These are phyloP conservation scores for Plectosphaerella plurivora DNA, from an alignment of 2,329 filamentous ascomycete species.

Conservation along the genomic window DNA sequence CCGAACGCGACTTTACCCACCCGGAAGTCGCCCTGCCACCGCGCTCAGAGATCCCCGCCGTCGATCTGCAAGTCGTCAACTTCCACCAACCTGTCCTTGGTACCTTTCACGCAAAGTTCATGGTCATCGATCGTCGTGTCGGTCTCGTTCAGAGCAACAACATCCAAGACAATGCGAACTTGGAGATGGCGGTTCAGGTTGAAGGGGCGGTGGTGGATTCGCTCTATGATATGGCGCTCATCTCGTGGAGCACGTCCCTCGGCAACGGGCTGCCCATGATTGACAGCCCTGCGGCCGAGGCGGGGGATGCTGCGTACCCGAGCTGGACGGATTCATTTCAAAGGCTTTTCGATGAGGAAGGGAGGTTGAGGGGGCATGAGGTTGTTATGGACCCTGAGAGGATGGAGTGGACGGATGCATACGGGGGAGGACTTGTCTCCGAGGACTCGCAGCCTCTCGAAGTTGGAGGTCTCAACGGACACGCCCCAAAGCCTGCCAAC, in stretches of 20 bases:
- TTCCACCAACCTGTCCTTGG: slow-evolving; percentile 66
- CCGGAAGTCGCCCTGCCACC: slow-evolving; percentile 56
- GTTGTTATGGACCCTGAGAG: slow-evolving; percentile 20
- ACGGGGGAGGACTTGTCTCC: background rate
- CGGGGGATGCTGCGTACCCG: slow-evolving; percentile 16
- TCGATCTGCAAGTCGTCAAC: slow-evolving; percentile 70
- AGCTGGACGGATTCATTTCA: slow-evolving; percentile 18
- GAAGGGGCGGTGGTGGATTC: slow-evolving; percentile 75
- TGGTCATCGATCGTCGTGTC: slow-evolving; percentile 69
- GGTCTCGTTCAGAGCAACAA: slow-evolving; percentile 75
- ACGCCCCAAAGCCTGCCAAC: background rate
- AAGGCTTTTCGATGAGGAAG: slow-evolving; percentile 20
- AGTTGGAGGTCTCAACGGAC: background rate
- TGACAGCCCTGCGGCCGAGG: slow-evolving; percentile 38
- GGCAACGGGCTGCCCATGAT: slow-evolving; percentile 55
- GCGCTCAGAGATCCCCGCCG: slow-evolving; percentile 61
- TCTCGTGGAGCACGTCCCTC: slow-evolving; percentile 65
- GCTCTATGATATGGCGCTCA: slow-evolving; percentile 68
- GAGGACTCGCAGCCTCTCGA: background rate
- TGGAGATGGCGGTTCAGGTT: slow-evolving; percentile 76
- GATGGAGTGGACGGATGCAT: slow-evolving; percentile 12
- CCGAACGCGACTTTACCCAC: slow-evolving; percentile 52
- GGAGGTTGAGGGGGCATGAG: slow-evolving; percentile 22
- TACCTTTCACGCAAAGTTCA: slow-evolving; percentile 75
- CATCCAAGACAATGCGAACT: slow-evolving; percentile 72